These are phyloP conservation scores for Candida yuanshanica DNA, from an alignment of 805 yeast species.

Conservation along the genomic window DNA sequence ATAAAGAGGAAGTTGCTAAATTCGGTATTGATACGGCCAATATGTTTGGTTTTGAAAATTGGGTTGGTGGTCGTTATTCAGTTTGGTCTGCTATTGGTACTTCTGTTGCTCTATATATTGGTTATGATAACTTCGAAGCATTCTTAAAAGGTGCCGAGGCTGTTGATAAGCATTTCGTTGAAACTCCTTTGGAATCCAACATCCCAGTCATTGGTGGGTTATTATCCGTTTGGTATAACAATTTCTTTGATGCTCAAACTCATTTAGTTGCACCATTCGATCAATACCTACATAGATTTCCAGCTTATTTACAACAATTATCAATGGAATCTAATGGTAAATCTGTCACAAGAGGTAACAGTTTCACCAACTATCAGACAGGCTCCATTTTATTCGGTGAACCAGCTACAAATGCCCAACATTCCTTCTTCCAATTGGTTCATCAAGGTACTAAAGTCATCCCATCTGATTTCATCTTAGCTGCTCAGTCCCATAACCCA, in stretches of 20 bases:
- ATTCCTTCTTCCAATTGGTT: conserved; percentile 98
- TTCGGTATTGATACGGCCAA: conserved; percentile 96
- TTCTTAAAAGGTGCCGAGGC: conserved; percentile 98
- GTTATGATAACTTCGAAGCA: conserved; percentile 86
- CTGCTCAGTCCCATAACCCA: conserved; percentile 98
- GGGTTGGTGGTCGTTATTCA: conserved; percentile 99
- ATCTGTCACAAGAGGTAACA: conserved; percentile 89
- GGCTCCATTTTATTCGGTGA: conserved; percentile 96
- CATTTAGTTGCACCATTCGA: conserved; percentile 98
- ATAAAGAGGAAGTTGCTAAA: conserved; percentile 83
- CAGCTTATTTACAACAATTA: conserved; percentile 97
- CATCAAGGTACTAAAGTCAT: conserved; percentile 98
- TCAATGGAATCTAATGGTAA: conserved; percentile 99
- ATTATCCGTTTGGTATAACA: conserved; percentile 96
- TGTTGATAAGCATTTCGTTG: conserved; percentile 82
- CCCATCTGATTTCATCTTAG: conserved; percentile 94
- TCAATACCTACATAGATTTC: conserved; percentile 98
- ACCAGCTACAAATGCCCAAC: conserved; percentile 98
- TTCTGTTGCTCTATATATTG: conserved; percentile 91
- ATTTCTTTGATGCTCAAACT: conserved; percentile 97
- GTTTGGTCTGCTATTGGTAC: conserved; percentile 99
- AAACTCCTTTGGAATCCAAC: conserved; percentile 83
- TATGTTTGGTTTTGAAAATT: conserved; percentile 97
- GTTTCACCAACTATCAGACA: conserved; percentile 89
- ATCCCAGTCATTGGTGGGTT: conserved; percentile 93